Evolutionary conservation across 768 basidiomycete species (phyloP).

Genomic region (Myochromella boudieri): DNA sequence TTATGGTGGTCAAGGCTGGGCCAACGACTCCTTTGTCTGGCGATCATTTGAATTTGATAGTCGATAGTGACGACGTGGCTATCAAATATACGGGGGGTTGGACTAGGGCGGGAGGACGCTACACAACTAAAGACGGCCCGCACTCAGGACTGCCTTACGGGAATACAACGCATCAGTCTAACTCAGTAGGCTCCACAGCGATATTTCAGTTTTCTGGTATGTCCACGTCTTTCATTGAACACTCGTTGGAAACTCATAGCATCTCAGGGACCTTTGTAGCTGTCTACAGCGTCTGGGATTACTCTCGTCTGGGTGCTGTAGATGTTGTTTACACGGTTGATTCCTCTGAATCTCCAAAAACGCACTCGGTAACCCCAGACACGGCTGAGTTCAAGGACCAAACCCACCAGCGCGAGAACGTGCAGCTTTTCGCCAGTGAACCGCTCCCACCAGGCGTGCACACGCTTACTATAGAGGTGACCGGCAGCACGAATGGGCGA

Average conservation of each 20-base stretch:
- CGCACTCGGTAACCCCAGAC: constrained; percentile 19
- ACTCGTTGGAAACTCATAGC: background rate
- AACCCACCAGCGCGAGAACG: constrained; percentile 24
- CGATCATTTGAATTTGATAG: constrained; percentile 18
- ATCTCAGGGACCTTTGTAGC: constrained; percentile 19
- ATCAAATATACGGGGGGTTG: constrained; percentile 21
- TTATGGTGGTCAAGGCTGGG: constrained; percentile 18
- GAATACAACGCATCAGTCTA: constrained; percentile 25
- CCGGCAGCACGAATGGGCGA: constrained; percentile 20
- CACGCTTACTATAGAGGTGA: constrained; percentile 23
- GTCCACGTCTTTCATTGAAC: background rate
- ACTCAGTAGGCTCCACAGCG: constrained; percentile 18
- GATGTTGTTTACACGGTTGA: constrained; percentile 24
- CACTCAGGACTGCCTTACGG: constrained; percentile 21
- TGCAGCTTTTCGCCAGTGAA: constrained; percentile 18
- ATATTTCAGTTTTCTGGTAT: constrained; percentile 29
- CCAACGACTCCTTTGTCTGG: constrained; percentile 19
- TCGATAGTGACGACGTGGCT: constrained; percentile 21
- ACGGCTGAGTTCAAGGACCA: constrained; percentile 19
- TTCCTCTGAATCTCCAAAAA: constrained; percentile 13
- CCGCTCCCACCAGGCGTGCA: constrained; percentile 24
- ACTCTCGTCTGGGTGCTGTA: constrained; percentile 21
- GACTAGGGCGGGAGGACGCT: constrained; percentile 11
- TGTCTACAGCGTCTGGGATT: constrained; percentile 25
- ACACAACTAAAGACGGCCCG: constrained; percentile 5